Base-by-base conservation (phyloP, 2,329 filamentous ascomycete species). In the Fusarium graminum region DNA sequence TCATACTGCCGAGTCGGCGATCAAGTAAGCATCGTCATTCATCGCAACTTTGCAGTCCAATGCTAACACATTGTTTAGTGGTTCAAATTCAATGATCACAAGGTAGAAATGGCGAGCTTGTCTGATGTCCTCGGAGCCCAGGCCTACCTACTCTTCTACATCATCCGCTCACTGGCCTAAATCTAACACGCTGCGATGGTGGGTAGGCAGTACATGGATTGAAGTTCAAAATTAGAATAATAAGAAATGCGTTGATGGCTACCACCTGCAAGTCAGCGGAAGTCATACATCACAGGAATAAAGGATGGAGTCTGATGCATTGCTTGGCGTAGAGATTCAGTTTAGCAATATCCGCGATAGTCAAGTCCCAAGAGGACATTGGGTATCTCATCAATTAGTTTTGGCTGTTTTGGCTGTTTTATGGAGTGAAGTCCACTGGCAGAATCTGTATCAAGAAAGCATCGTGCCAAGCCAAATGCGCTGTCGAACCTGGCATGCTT, bases 11-110 rank as follows among this genome's bases (percentile, higher is more conserved):
- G 92, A 44, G 90, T 94, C 59, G 91, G 90, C 6, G 90, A 92
- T 54, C 87, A 91, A 82, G 79, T 80, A 70, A 62, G 71, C 45
- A 22, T n/a, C 14, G 28, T 10, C 13, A 12, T 14, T 40, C 5
- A 9, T 19, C n/a, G 25, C 5, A 17, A 7, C 36, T 3, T 11
- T 25, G 13, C 7, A 28, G 22, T 16, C 9, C 14, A 36, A 5
- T 52, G 17, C 59, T 70, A 42, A 66, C 47, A 25, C 29, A 65
- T 29, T 39, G 12, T 75, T 63, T 68, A 97, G 85, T 98, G 94
- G 94, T 97, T 97, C 77, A 88, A 92, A 54, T 97, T 97, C 79
- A 96, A 98, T 74, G 94, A 98, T 75, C 94, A 95, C 76, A 93
- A 93, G 76, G 94, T 98, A 25, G 92, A 94, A 63, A 75, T 94